Percentiles rank a stretch among this genome's conserved stretches.
phyloP scores from a whole-genome alignment of 495 filamentous ascomycete genomes.

The Hypomontagnella monticulosa region DNA sequence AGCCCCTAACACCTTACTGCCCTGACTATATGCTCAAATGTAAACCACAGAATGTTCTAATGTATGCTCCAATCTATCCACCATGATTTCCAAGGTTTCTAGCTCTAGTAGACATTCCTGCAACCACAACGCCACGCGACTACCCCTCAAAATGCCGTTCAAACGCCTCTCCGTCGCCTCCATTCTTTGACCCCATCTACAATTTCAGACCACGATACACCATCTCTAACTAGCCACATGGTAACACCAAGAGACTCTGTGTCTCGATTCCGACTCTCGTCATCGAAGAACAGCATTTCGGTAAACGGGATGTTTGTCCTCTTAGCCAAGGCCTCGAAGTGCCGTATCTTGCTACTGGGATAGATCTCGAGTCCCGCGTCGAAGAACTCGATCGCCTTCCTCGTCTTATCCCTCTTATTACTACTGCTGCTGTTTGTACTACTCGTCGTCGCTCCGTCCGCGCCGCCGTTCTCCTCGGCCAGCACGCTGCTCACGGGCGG shows the following conservation, averaged over 20 bases:
- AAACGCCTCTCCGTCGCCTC: constrained; percentile 73
- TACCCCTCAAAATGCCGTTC: background rate
- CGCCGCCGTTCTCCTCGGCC: background rate
- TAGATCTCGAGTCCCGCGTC: constrained; percentile 87
- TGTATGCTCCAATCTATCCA: background rate
- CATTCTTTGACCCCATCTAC: constrained; percentile 83
- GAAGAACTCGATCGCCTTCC: constrained; percentile 77
- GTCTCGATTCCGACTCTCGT: constrained; percentile 86
- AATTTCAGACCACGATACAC: constrained; percentile 80
- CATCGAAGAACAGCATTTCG: constrained; percentile 97
- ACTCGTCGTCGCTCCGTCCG: constrained; percentile 3
- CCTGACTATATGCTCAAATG: constrained; percentile 2
- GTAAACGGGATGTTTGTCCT: constrained; percentile 71
- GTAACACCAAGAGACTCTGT: constrained; percentile 86
- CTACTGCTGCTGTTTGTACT: constrained; percentile 5
- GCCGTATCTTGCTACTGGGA: constrained; percentile 83
- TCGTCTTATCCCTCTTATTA: constrained; percentile 51
- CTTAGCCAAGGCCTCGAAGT: constrained; percentile 78
- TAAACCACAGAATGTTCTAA: background rate
- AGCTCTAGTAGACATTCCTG: background rate
- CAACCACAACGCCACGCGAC: constrained; percentile 1
- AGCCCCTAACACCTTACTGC: constrained; percentile 12
- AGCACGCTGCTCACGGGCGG: constrained; percentile 54
- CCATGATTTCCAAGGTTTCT: background rate
- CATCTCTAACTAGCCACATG: constrained; percentile 82